A percentile compares a stretch with the other conserved stretches of the same genome.
Evolutionary conservation across 2,329 filamentous ascomycete genomes (phyloP).

Genomic region (Trichophyton simii): DNA sequence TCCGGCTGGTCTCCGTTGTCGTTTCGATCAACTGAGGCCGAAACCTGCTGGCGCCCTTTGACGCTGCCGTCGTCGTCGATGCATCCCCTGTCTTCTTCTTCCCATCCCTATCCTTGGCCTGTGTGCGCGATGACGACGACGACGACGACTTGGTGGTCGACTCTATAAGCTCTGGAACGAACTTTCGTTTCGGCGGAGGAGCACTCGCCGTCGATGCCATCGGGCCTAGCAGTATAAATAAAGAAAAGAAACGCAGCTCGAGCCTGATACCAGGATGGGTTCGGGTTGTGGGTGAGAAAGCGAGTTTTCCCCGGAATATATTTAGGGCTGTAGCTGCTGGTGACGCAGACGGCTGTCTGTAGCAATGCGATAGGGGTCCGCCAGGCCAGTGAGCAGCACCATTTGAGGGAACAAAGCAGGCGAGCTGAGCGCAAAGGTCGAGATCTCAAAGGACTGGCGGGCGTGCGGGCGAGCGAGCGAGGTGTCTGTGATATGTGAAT

Average conservation of each 20-base stretch:
- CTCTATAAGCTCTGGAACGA: conserved; percentile 11
- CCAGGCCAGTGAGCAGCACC: background rate
- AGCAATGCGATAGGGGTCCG: background rate
- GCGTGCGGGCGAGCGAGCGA: background rate
- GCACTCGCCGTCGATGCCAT: background rate
- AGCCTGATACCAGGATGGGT: background rate
- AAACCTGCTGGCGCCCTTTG: background rate
- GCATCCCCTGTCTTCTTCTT: background rate
- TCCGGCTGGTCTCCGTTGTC: conserved; percentile 8
- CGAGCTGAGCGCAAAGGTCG: background rate
- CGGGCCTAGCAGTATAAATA: background rate
- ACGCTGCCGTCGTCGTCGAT: background rate
- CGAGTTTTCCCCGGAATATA: background rate
- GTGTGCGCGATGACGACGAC: background rate
- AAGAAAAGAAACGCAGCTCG: background rate
- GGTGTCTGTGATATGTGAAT: background rate
- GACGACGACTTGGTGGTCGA: conserved; percentile 9
- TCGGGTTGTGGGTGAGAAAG: background rate
- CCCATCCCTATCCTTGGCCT: background rate
- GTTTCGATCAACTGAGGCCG: conserved; percentile 10
- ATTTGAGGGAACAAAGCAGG: background rate
- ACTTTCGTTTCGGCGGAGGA: conserved; percentile 7
- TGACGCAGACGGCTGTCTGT: background rate
- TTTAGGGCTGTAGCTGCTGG: background rate
- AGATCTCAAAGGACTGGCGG: background rate